Conservation (phyloP, 1,284 basidiomycete species). For the Melampsora larici-populina region DNA sequence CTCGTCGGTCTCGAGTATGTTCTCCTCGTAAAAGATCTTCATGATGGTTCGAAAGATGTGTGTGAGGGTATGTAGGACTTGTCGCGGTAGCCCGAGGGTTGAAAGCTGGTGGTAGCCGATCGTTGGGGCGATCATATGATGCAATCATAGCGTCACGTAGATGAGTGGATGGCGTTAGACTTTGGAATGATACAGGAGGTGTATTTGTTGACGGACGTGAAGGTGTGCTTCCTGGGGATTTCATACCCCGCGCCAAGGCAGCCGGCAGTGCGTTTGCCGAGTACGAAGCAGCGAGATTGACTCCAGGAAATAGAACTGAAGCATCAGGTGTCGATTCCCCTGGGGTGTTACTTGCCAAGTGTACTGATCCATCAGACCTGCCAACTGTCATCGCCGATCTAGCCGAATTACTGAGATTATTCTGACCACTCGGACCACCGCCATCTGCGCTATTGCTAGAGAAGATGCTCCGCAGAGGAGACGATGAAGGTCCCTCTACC, state of each 20-base stretch:
- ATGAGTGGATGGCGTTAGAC: constrained; percentile 13
- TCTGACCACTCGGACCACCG: constrained; percentile 3
- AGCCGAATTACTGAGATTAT: not conserved
- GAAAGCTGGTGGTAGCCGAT: constrained; percentile 17
- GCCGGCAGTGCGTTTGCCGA: constrained; percentile 41
- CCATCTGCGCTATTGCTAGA: constrained; percentile 18
- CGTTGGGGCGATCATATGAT: constrained; percentile 7
- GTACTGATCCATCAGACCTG: constrained; percentile 7
- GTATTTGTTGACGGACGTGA: constrained; percentile 17
- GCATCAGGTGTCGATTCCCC: constrained; percentile 29
- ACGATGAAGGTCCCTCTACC: constrained; percentile 10
- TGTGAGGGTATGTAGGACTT: constrained; percentile 28
- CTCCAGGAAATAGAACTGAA: constrained; percentile 39
- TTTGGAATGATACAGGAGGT: constrained; percentile 16
- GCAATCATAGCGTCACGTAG: constrained; percentile 8
- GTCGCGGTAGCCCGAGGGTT: constrained; percentile 10
- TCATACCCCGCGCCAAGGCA: constrained; percentile 27
- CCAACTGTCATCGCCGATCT: not conserved
- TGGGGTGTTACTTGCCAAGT: constrained; percentile 1
- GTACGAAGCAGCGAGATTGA: constrained; percentile 39
- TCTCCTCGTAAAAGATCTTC: constrained; percentile 2
- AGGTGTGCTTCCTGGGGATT: constrained; percentile 21
- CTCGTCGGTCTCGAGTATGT: constrained; percentile 22
- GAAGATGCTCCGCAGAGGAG: constrained; percentile 40
- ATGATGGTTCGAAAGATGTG: constrained; percentile 19